Evolutionary conservation across 768 basidiomycete genomes (phyloP).

Genomic region (Omphalotus guepiniiformis): DNA sequence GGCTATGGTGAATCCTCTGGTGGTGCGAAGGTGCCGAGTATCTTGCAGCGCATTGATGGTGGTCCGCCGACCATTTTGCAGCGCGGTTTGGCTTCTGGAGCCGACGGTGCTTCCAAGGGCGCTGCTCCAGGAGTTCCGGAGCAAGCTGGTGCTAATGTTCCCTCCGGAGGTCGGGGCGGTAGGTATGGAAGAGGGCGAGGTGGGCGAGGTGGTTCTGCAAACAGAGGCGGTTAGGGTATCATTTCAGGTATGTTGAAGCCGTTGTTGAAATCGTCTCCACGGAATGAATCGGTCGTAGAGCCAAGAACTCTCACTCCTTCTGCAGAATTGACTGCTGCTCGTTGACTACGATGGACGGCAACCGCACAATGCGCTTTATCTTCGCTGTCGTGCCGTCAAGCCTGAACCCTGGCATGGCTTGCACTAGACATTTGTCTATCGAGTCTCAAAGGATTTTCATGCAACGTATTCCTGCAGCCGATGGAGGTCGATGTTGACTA

Average conservation of each 20-base stretch:
- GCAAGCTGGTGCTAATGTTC: neutral
- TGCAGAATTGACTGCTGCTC: no score
- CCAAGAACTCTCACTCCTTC: no score
- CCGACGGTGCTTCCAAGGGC: neutral
- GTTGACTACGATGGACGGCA: no score
- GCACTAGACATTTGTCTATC: no score
- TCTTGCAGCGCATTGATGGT: conserved; percentile 26
- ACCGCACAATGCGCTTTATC: no score
- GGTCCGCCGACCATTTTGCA: conserved; percentile 2
- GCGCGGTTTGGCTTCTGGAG: neutral
- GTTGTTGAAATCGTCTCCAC: neutral
- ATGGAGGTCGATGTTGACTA: no score
- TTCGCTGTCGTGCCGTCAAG: no score
- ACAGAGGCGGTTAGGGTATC: no score
- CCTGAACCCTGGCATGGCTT: no score
- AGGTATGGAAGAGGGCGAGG: conserved; percentile 7
- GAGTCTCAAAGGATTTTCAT: no score
- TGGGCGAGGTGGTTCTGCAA: conserved; percentile 10
- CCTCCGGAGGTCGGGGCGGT: conserved; percentile 1
- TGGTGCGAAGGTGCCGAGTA: conserved; percentile 23
- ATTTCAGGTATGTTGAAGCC: neutral
- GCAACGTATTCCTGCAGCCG: no score
- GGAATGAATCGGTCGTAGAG: no score
- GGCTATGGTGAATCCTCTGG: neutral
- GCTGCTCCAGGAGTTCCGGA: neutral